Percentiles rank a stretch among this genome's conserved stretches.
Evolutionary conservation across 306 rosid genomes (phyloP).

Genomic region (Pyrus betulifolia): DNA sequence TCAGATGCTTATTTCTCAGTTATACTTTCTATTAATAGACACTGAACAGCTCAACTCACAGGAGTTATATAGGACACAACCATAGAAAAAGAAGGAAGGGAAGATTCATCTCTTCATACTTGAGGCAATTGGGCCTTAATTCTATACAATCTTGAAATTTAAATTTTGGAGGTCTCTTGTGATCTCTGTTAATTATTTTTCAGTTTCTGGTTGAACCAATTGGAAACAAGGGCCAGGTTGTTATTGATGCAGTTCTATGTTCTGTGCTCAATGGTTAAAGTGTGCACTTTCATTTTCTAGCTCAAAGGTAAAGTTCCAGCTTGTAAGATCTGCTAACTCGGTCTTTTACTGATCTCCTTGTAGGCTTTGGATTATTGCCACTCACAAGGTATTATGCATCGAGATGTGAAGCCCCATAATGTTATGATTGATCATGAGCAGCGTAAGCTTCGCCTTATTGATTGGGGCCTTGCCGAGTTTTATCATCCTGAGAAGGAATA

Average conservation of each 20-base stretch:
- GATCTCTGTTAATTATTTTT: neutral
- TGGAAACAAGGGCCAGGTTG: neutral
- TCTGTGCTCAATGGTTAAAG: neutral
- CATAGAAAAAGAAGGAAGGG: neutral
- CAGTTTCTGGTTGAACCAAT: neutral
- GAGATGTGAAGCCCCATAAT: constrained; percentile 43
- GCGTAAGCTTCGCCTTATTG: constrained; percentile 40
- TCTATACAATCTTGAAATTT: neutral
- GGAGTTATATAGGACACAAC: neutral
- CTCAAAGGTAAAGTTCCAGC: neutral
- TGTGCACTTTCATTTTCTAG: neutral
- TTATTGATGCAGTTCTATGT: neutral
- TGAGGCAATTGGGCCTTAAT: neutral
- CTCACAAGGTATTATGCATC: constrained; percentile 42
- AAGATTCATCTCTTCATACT: neutral
- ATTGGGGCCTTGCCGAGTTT: constrained; percentile 44
- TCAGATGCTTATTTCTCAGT: neutral
- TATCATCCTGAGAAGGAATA: constrained; percentile 41
- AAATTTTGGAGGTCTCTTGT: neutral
- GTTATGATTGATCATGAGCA: constrained; percentile 44
- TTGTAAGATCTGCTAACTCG: neutral
- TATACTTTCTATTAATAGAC: neutral
- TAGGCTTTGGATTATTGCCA: constrained; percentile 45
- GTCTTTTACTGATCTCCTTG: neutral
- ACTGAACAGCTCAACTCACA: neutral